phyloP scores from a whole-genome alignment of 257 asterid genomes.

The Jacaranda mimosifolia region DNA sequence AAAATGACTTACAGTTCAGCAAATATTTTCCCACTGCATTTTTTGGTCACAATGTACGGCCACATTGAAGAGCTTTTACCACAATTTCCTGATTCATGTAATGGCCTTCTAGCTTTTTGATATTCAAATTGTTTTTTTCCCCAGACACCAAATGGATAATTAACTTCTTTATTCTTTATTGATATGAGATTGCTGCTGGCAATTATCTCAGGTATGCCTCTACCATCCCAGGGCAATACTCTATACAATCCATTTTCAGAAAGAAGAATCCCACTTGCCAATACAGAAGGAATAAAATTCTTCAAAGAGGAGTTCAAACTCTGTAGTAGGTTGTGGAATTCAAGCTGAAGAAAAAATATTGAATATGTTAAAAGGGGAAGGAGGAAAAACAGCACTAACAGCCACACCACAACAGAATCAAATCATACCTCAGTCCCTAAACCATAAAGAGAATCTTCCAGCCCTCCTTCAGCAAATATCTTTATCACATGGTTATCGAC shows the following conservation, averaged over 20 bases:
- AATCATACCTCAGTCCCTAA: constrained; percentile 91
- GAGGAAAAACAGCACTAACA: constrained; percentile 9
- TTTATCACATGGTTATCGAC: constrained; percentile 75
- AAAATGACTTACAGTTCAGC: constrained; percentile 80
- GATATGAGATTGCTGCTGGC: constrained; percentile 50
- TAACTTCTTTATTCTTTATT: constrained; percentile 49
- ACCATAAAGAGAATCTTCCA: constrained; percentile 82
- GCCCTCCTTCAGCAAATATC: constrained; percentile 87
- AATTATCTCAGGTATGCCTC: constrained; percentile 69
- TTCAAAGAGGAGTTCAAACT: constrained; percentile 70
- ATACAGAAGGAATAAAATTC: constrained; percentile 74
- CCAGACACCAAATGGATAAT: constrained; percentile 90
- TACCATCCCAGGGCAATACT: constrained; percentile 86
- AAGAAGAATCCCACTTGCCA: constrained; percentile 87
- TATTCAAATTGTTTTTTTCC: constrained; percentile 71
- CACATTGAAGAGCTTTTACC: constrained; percentile 58
- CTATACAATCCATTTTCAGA: constrained; percentile 67
- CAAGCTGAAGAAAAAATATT: constrained; percentile 62
- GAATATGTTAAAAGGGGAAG: constrained; percentile 22
- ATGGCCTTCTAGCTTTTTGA: constrained; percentile 59
- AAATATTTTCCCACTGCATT: constrained; percentile 88
- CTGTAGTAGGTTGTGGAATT: constrained; percentile 70
- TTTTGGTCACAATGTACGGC: constrained; percentile 87
- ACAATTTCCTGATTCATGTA: constrained; percentile 49
- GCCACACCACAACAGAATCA: constrained; percentile 25